Base-by-base conservation (phyloP, 192 early-diverging fungal species). In the Lobosporangium transversale region DNA sequence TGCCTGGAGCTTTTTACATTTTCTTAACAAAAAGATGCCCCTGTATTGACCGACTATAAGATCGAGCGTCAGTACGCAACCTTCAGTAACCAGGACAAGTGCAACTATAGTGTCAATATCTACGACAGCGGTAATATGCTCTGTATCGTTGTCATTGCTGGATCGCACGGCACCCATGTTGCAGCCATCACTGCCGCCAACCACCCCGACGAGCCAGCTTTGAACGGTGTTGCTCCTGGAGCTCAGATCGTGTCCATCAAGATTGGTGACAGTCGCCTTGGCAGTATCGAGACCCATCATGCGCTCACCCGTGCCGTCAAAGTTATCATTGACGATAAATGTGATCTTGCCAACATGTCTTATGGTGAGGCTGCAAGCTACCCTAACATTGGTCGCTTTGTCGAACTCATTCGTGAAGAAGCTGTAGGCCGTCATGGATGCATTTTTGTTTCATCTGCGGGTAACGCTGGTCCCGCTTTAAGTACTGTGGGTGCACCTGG, bases 101-200 rank as follows among this genome's bases (percentile, higher is more conserved):
- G 97, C 30, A 94, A 91, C 78, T 96, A 91, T 68, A 94, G 94
- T 15, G 88, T 98, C 62, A 98, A 97, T 83, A 92, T 99, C 53
- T 98, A 96, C 79, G 94, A 97, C 64, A 82, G 90, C 37, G 95
- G 91, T 0, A 80, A 87, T 52, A 78, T 86, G 33, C 82, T 93
- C 31, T 85, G 89, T 70, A 94, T 97, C 64, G 97, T 97, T 31
- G 92, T 91, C 30, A 73, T 88, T 37, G 87, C 87, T 47, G 93
- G 94, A n/a, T 74, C 87, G 27, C 97, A 99, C 69, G 92, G 93
- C 24, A 97, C 93, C 8, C 97, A 99, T 62, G 97, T 99, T 50
- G 95, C 96, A 33, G 93, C 91, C 23, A 98, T 99, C 66, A 82
- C 94, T 18, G 94, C 94, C 2, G 95, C 94, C 12, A 80, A 96